Evolutionary conservation across 768 basidiomycete genomes (phyloP).

Genomic region (Rhodotorula diobovata): DNA sequence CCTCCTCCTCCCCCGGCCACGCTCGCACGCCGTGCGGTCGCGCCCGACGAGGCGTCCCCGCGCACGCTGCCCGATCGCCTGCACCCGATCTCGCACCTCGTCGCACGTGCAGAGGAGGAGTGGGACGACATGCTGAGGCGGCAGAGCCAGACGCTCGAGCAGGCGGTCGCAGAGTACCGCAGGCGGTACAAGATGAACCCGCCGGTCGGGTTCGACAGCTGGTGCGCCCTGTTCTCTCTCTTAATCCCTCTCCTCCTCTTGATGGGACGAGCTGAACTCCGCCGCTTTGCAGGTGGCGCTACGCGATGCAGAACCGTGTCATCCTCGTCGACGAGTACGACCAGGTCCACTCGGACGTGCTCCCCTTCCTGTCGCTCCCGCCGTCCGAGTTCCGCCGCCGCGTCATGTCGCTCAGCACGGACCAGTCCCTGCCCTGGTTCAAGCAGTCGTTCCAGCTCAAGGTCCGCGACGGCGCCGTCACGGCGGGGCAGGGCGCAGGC

Average conservation of each 20-base stretch:
- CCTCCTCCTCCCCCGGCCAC: neutral
- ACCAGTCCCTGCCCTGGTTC: constrained; percentile 21
- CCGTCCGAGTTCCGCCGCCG: constrained; percentile 28
- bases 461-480: constrained; percentile 7
- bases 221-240: constrained; percentile 60
- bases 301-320: constrained; percentile 57
- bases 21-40: constrained; percentile 1
- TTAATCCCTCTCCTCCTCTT: neutral
- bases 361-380: constrained; percentile 52
- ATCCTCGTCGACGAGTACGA: constrained; percentile 82
- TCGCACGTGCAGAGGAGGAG: constrained; percentile 47
- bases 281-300: constrained; percentile 17
- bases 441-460: constrained; percentile 7
- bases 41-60: neutral
- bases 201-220: constrained; percentile 81
- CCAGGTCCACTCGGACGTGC: constrained; percentile 47
- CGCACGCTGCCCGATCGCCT: neutral
- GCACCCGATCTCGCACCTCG: constrained; percentile 55
- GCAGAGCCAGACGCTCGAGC: constrained; percentile 73
- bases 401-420: constrained; percentile 12
- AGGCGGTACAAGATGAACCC: constrained; percentile 69
- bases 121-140: constrained; percentile 57
- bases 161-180: constrained; percentile 77
- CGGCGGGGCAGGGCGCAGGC: neutral
- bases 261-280: neutral